A percentile compares a stretch with the other conserved stretches of the same genome.
Conservation (phyloP, 805 yeast genomes). For the Lipomyces yamadae region DNA sequence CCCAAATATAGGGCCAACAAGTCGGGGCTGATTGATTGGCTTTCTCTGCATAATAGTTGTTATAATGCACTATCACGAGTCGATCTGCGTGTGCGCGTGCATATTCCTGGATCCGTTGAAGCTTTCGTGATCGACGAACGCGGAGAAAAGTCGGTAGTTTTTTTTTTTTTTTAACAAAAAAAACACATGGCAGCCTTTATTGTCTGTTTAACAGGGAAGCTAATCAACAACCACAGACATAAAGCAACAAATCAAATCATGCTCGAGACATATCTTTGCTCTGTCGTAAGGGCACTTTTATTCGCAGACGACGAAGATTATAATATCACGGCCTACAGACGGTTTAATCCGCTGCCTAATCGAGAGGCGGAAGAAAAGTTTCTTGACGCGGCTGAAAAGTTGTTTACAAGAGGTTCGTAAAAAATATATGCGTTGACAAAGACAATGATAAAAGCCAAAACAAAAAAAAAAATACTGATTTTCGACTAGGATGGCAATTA, state of each 20-base stretch:
- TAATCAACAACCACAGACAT: constrained; percentile 26
- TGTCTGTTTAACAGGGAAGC: no score
- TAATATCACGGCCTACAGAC: constrained; percentile 80
- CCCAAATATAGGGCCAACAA: no score
- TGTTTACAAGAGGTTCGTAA: constrained; percentile 63
- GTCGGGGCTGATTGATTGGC: no score
- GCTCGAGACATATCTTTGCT: constrained; percentile 63
- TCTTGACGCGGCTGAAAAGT: constrained; percentile 64
- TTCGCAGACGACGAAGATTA: constrained; percentile 80
- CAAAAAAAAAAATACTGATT: not conserved
- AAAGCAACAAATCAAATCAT: constrained; percentile 46
- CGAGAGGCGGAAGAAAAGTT: constrained; percentile 58
- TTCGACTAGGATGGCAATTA: constrained; percentile 48
- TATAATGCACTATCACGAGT: constrained; percentile 74
- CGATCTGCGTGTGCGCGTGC: constrained; percentile 72
- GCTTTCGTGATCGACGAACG: constrained; percentile 47
- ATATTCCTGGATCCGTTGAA: constrained; percentile 57
- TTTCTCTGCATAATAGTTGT: constrained; percentile 41
- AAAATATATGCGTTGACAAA: not conserved
- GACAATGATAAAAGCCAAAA: no score
- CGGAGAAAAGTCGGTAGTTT: constrained; percentile 46
- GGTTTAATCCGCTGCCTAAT: constrained; percentile 71
- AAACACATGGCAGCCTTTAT: no score
- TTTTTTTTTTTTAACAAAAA: not conserved
- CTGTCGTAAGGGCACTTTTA: constrained; percentile 74